Conservation (phyloP, 371 early-diverging fungal genomes). For the Lichtheimia ornata region DNA sequence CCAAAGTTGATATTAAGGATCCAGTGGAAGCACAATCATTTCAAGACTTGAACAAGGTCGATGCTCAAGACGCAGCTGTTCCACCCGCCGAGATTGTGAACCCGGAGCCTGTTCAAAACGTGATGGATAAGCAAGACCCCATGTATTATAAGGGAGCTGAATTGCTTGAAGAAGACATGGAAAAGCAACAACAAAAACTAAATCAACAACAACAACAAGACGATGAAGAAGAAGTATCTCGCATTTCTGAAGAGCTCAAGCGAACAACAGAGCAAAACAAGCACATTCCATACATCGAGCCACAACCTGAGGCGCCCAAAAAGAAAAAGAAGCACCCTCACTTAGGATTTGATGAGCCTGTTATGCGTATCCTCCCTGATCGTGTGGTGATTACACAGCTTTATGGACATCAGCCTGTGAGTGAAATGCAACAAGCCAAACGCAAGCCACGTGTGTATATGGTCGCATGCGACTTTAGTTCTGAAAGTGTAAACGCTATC, state of each 20-base stretch:
- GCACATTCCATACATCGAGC: slow-evolving; percentile 22
- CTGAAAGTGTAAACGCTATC: slow-evolving; percentile 41
- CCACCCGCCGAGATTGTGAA: slow-evolving; percentile 9
- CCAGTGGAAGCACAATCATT: too few species aligned
- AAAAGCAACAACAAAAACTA: slow-evolving; percentile 9
- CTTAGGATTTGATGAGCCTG: slow-evolving; percentile 27
- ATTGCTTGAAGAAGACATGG: slow-evolving; percentile 13
- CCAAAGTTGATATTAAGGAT: too few species aligned
- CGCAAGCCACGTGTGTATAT: slow-evolving; percentile 27
- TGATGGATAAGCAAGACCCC: not conserved
- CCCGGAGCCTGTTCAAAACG: slow-evolving; percentile 12
- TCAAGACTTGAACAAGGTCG: slow-evolving; percentile 5
- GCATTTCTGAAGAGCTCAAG: slow-evolving; percentile 14
- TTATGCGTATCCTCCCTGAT: slow-evolving; percentile 16
- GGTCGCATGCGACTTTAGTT: slow-evolving; percentile 48
- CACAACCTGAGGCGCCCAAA: not conserved
- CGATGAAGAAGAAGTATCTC: slow-evolving; percentile 3
- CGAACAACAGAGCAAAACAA: slow-evolving; percentile 41
- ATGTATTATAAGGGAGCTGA: slow-evolving; percentile 4
- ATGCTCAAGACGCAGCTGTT: not conserved
- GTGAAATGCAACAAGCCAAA: slow-evolving; percentile 4
- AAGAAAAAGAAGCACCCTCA: slow-evolving; percentile 8
- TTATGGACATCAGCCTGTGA: slow-evolving; percentile 22
- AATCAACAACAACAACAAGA: slow-evolving; percentile 5
- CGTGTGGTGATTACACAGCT: slow-evolving; percentile 21